Evolutionary conservation across 768 basidiomycete species (phyloP).

Genomic region (Tylopilus cervinicoccineus): DNA sequence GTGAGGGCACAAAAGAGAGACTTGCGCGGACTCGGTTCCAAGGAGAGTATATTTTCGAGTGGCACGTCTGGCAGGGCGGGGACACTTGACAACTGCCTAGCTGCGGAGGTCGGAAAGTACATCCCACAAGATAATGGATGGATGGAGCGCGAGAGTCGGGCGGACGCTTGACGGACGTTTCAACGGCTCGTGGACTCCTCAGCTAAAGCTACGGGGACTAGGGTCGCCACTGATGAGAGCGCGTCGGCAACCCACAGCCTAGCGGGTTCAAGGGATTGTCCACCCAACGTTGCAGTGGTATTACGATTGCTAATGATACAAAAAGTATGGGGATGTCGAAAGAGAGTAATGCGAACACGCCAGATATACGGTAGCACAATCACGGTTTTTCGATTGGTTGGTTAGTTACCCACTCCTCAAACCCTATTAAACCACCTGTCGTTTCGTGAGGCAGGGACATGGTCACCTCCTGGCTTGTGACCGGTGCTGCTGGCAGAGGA

Average conservation of each 20-base stretch:
- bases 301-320: constrained; percentile 34
- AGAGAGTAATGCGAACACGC: constrained; percentile 12
- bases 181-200: neutral
- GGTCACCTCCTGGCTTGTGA: constrained; percentile 18
- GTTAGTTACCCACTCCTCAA: constrained; percentile 21
- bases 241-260: neutral
- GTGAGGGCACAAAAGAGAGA: constrained; percentile 77
- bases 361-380: constrained; percentile 18
- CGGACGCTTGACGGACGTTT: neutral
- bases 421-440: constrained; percentile 25
- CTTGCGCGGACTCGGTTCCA: constrained; percentile 66
- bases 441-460: constrained; percentile 8
- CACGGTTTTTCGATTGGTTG: neutral
- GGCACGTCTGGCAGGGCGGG: constrained; percentile 65
- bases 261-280: constrained; percentile 3
- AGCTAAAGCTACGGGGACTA: constrained; percentile 6
- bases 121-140: constrained; percentile 35
- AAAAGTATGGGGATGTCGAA: constrained; percentile 13
- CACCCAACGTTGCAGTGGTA: constrained; percentile 13
- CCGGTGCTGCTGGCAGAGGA: constrained; percentile 8
- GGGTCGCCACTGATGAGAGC: constrained; percentile 11
- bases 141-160: neutral
- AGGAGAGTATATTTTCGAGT: constrained; percentile 52
- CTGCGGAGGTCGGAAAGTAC: constrained; percentile 86
- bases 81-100: constrained; percentile 64